phyloP scores from a whole-genome alignment of 2,329 filamentous ascomycete species.

The Magnaporthiopsis incrustans region DNA sequence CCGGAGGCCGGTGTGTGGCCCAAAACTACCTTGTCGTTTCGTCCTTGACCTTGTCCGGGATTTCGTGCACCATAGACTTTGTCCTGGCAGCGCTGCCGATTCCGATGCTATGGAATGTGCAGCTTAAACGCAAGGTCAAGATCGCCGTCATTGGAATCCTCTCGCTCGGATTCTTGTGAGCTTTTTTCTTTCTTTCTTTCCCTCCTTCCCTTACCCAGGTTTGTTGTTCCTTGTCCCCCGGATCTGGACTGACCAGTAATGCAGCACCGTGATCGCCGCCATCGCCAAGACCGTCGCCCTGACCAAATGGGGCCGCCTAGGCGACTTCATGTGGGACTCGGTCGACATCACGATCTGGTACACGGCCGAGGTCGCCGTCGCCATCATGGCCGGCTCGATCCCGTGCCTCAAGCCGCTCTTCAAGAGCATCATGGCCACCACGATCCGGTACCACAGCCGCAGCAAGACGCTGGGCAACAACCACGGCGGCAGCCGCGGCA shows the following conservation, averaged over 20 bases:
- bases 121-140: slow-evolving; percentile 39
- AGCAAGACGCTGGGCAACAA: not conserved
- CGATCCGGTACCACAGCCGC: slow-evolving; percentile 1
- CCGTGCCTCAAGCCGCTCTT: slow-evolving; percentile 21
- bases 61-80: slow-evolving; percentile 40
- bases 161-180: slow-evolving; percentile 41
- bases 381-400: slow-evolving; percentile 26
- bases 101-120: slow-evolving; percentile 40
- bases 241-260: slow-evolving; percentile 20
- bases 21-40: slow-evolving; percentile 33
- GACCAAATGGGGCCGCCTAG: slow-evolving; percentile 11
- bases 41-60: slow-evolving; percentile 33
- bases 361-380: slow-evolving; percentile 28
- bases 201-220: not conserved
- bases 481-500: slow-evolving; percentile 2
- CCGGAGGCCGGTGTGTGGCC: slow-evolving; percentile 21
- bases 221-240: slow-evolving; percentile 21
- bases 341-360: slow-evolving; percentile 31
- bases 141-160: slow-evolving; percentile 36
- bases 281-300: slow-evolving; percentile 1
- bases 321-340: slow-evolving; percentile 22
- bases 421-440: slow-evolving; percentile 1
- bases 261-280: slow-evolving; percentile 9
- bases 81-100: slow-evolving; percentile 41
- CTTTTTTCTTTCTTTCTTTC: slow-evolving; percentile 17